Base-by-base conservation (phyloP, 148 eudicot genomes). In the Amaranthus cruentus region DNA sequence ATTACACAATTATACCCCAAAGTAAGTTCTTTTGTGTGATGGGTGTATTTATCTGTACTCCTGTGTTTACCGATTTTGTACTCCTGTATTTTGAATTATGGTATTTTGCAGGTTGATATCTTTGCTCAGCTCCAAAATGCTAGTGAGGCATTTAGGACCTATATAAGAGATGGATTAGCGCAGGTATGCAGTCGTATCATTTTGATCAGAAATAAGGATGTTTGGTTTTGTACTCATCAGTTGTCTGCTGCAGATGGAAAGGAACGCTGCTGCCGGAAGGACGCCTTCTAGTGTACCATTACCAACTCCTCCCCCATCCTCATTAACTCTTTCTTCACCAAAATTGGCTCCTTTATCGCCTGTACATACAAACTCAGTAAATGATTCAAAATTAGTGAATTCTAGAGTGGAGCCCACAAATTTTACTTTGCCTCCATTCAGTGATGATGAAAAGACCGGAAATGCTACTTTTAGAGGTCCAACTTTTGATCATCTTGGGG, bases 101-200 rank as follows among this genome's bases (percentile, higher is more conserved):
- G 14, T 8, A 47, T 4, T 70, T 53, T 53, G 54, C 81, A 95
- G 99, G 99, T 95, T 79, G 97, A 95, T 82, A 95, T 95, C 79
- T 95, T 95, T 83, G 71, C 96, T 71, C 99, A 95, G 82, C 93
- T 95, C 63, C 97, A 91, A 79, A 95, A 95, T 81, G 99, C 97
- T 42, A 95, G 99, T 55, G 99, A 95, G 77, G 99, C 99, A 79
- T 95, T 95, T 62, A 87, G 99, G 71, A 95, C 99, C 1, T 95
- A 95, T 76, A 95, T 95, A 61, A 84, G 97, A 87, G 99, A 95
- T 63, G 99, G 99, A 75, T 78, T 95, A 86, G 91, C 90, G 48
- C 99, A 95, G 97, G 98, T 91, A 44, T 77, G 71, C 18, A 43
- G 49, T 55, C 7, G 13, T 43, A 6, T 28, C 14, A 63, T 70